Base-by-base conservation (phyloP, 148 eudicot species). In the Rhododendron ovatum region DNA sequence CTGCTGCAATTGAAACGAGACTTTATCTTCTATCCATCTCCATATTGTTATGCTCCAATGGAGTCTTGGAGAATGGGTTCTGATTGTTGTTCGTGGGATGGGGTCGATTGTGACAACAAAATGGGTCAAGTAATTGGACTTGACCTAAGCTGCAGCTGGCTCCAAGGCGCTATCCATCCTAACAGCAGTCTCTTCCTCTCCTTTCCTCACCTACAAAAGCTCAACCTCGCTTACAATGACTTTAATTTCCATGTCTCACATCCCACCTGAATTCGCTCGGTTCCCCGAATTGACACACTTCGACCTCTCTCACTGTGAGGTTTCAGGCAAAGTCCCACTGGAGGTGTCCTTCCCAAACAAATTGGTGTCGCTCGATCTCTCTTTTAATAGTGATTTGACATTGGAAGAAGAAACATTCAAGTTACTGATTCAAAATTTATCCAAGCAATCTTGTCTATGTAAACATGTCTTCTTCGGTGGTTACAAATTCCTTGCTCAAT, bases 301-400 rank as follows among this genome's bases (percentile, higher is more conserved):
- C 20, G 86, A 88, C 57, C 86, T 88, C 14, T 85, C 86, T 30
- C 10, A 11, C 14, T 65, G 77, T 4, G 3, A 35, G 45, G 75
- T 85, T 47, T 5, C 48, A 0, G 78, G 87, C 28, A 10, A 80
- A 0, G 59, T 83, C 71, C 88, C 88, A 45, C 7, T 17, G 1
- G 82, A 78, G 14, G 18, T 86, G 1, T 47, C 63, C 6, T 57
- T 41, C 63, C 86, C n/a, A 45, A 84, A 47, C 74, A 86, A 43
- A 11, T 61, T 86, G 5, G 30, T 37, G 3, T 77, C 53, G 30
- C 79, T 86, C 22, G 88, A 86, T 83, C 88, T 86, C 75, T 77
- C 82, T 8, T 0, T 24, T 5, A 24, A 67, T 73, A 83, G 22
- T 28, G 57, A 2, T 13, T 12, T 48, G 48, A n/a, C 8, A 22